Conservation (phyloP, 805 yeast genomes). For the Saccharomycopsis javanensis region DNA sequence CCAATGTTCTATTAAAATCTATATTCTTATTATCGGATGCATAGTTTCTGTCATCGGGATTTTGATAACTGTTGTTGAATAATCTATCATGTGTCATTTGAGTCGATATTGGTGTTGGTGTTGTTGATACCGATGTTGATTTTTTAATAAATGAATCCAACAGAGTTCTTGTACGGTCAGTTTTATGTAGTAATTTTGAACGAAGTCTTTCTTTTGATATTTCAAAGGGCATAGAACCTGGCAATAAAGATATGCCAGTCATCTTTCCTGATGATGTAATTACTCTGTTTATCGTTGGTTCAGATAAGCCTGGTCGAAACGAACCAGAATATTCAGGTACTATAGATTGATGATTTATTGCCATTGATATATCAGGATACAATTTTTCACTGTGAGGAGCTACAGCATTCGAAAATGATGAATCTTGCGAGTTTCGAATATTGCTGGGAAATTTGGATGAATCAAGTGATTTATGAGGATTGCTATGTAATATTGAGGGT, state of each 20-base stretch:
- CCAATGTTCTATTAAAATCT: not conserved
- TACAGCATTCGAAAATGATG: not conserved
- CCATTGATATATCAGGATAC: not conserved
- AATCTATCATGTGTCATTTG: not conserved
- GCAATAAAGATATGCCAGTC: not conserved
- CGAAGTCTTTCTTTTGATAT: not conserved
- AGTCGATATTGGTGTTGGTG: not conserved
- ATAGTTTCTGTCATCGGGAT: not conserved
- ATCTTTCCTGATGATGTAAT: not conserved
- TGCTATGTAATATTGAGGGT: not conserved
- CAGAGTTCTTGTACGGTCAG: not conserved
- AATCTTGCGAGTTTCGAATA: not conserved
- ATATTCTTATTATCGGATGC: not conserved
- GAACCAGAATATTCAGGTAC: not conserved
- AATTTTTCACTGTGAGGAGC: not conserved
- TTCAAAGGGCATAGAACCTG: not conserved
- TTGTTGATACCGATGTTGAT: not conserved
- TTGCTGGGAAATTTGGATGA: not conserved
- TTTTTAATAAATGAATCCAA: not conserved
- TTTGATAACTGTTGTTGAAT: not conserved
- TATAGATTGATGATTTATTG: not conserved
- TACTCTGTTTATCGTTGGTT: not conserved
- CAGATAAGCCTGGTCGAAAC: not conserved
- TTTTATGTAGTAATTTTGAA: not conserved
- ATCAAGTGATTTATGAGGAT: not conserved